Conservation (phyloP, 306 rosid species). For the Potentilla sterilis region DNA sequence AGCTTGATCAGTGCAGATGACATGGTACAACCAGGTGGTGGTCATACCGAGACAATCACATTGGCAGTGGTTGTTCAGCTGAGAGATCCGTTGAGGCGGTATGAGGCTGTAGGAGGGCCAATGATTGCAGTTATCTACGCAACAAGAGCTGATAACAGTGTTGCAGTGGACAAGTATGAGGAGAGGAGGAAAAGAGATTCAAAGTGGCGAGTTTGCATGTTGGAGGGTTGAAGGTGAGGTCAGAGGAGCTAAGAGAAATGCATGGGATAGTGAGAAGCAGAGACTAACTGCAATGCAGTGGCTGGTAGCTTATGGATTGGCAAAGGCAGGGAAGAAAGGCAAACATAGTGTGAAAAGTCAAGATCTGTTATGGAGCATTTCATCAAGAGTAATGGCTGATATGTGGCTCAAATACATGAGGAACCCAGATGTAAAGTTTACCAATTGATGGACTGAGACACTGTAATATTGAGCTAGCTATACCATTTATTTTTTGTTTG, state of each 20-base stretch:
- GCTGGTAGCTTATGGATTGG: slow-evolving; percentile 78
- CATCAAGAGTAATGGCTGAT: slow-evolving; percentile 82
- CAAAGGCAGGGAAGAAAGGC: slow-evolving; percentile 69
- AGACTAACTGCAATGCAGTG: slow-evolving; percentile 90
- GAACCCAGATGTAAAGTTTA: slow-evolving; percentile 80
- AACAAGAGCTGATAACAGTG: slow-evolving; percentile 8
- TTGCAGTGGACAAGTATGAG: slow-evolving; percentile 25
- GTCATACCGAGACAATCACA: slow-evolving; percentile 35
- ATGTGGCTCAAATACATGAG: slow-evolving; percentile 96
- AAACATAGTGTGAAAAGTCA: slow-evolving; percentile 47
- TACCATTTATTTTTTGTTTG: neutral
- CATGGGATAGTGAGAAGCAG: slow-evolving; percentile 73
- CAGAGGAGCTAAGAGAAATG: slow-evolving; percentile 42
- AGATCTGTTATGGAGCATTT: slow-evolving; percentile 84
- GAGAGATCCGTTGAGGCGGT: slow-evolving; percentile 73
- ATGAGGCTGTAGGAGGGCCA: slow-evolving; percentile 89
- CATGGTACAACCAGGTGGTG: neutral
- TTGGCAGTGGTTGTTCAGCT: slow-evolving; percentile 59
- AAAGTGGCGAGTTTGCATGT: slow-evolving; percentile 64
- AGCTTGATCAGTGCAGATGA: slow-evolving; percentile 25
- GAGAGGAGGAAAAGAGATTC: slow-evolving; percentile 53
- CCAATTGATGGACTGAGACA: slow-evolving; percentile 18
- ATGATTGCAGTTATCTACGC: slow-evolving; percentile 60
- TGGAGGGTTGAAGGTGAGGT: slow-evolving; percentile 73
- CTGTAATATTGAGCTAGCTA: neutral